Conservation (phyloP, 345 rosid species). For the Hevea brasiliensis region DNA sequence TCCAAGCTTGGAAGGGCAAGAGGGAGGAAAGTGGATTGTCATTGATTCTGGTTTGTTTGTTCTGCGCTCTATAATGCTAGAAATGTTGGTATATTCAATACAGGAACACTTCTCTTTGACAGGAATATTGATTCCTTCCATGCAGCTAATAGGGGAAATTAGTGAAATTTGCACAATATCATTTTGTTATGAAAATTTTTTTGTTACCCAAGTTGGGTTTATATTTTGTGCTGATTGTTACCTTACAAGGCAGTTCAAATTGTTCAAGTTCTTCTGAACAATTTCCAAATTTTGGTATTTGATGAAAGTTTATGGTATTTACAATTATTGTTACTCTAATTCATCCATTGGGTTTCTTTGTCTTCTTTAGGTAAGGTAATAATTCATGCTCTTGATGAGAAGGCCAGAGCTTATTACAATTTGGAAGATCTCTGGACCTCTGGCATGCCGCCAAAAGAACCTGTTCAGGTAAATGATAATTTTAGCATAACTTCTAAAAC, state of each 20-base stretch:
- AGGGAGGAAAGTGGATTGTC: constrained; percentile 83
- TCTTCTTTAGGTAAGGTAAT: constrained; percentile 61
- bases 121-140: background rate
- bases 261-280: background rate
- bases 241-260: background rate
- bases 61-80: background rate
- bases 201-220: background rate
- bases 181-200: background rate
- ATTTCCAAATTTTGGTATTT: background rate
- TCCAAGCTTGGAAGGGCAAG: constrained; percentile 69
- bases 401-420: constrained; percentile 81
- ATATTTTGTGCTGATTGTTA: background rate
- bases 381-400: constrained; percentile 91
- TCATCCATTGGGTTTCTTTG: background rate
- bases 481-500: background rate
- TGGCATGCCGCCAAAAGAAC: constrained; percentile 35
- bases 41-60: constrained; percentile 67
- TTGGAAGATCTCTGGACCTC: constrained; percentile 67
- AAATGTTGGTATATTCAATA: too few relatives aligned
- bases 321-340: background rate
- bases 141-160: too few relatives aligned
- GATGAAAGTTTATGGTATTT: background rate
- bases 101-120: background rate
- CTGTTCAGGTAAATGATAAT: constrained; percentile 41
- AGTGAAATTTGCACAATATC: background rate